phyloP scores from a whole-genome alignment of 2,329 filamentous ascomycete species.

The Huntiella omanensis region DNA sequence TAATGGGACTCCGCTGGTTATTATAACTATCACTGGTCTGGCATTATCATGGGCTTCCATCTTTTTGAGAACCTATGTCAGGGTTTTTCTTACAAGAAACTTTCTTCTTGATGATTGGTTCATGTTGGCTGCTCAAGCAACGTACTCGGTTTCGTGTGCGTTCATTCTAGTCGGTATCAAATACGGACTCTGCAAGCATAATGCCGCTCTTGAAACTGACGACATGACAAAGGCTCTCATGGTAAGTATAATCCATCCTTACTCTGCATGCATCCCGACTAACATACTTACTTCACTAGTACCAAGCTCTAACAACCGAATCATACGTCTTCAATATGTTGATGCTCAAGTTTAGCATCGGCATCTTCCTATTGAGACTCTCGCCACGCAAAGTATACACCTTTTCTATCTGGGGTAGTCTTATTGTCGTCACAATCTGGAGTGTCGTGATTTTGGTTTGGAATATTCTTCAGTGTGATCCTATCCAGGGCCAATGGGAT shows the following conservation, averaged over 20 bases:
- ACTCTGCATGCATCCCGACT: neutral
- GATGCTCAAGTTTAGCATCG: constrained; percentile 37
- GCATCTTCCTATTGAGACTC: constrained; percentile 30
- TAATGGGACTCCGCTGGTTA: constrained; percentile 22
- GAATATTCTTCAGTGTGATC: constrained; percentile 32
- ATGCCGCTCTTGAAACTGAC: constrained; percentile 22
- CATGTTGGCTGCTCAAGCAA: constrained; percentile 26
- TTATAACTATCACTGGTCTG: constrained; percentile 21
- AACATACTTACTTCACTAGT: constrained; percentile 17
- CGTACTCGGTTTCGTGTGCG: constrained; percentile 28
- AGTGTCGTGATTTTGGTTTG: constrained; percentile 31
- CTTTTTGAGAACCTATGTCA: constrained; percentile 25
- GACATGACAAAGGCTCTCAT: constrained; percentile 27
- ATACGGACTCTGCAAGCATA: constrained; percentile 28
- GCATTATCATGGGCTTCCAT: constrained; percentile 25
- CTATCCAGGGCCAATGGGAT: constrained; percentile 33
- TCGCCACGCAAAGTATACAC: constrained; percentile 27
- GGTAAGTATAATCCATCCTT: constrained; percentile 16
- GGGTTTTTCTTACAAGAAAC: constrained; percentile 23
- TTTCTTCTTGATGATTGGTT: constrained; percentile 35
- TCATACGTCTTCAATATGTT: constrained; percentile 35
- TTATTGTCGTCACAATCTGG: constrained; percentile 28
- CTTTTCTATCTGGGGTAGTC: constrained; percentile 27
- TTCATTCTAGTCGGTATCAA: constrained; percentile 26
- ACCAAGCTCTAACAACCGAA: constrained; percentile 31